These are phyloP conservation scores for Fraxinus latifolia DNA, from an alignment of 305 asterid species.

Conservation along the genomic window DNA sequence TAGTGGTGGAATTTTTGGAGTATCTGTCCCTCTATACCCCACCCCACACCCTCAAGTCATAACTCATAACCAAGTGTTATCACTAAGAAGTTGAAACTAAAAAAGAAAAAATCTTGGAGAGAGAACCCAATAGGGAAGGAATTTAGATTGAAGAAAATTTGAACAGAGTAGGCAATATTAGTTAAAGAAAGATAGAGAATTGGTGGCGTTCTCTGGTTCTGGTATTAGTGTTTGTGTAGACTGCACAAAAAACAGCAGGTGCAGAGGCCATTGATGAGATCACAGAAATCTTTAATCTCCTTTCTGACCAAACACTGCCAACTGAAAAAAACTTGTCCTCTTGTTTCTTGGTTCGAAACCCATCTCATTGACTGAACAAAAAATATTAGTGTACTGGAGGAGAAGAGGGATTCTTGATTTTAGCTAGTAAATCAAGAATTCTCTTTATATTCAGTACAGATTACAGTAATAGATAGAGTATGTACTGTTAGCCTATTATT, in stretches of 20 bases:
- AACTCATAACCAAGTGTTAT: slow-evolving; percentile 13
- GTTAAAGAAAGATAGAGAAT: slow-evolving; percentile 10
- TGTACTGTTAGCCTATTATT: slow-evolving; percentile 27
- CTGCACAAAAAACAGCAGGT: slow-evolving; percentile 44
- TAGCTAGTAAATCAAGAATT: slow-evolving; percentile 1
- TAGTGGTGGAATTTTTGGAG: slow-evolving; percentile 48
- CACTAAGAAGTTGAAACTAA: not conserved
- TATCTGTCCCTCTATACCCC: slow-evolving; percentile 27
- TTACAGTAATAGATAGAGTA: slow-evolving; percentile 22
- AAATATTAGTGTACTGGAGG: not conserved
- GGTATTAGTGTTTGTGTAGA: slow-evolving; percentile 38
- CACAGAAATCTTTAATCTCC: slow-evolving; percentile 58
- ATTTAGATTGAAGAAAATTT: slow-evolving; percentile 8
- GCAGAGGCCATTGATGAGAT: slow-evolving; percentile 42
- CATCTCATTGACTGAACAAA: not conserved
- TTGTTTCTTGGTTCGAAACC: slow-evolving; percentile 1
- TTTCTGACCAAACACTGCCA: slow-evolving; percentile 82
- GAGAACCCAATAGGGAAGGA: slow-evolving; percentile 32
- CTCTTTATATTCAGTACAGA: slow-evolving; percentile 4
- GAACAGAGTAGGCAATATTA: not conserved
- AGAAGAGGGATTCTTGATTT: slow-evolving; percentile 14
- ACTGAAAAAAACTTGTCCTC: slow-evolving; percentile 18
- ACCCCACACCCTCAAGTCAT: not conserved
- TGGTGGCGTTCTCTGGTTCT: not conserved
- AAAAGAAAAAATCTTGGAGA: slow-evolving; percentile 17